A percentile compares a stretch with the other conserved stretches of the same genome.
These are phyloP conservation scores for Hyaloscypha hepaticicola DNA, from an alignment of 495 filamentous ascomycete genomes.

Conservation along the genomic window DNA sequence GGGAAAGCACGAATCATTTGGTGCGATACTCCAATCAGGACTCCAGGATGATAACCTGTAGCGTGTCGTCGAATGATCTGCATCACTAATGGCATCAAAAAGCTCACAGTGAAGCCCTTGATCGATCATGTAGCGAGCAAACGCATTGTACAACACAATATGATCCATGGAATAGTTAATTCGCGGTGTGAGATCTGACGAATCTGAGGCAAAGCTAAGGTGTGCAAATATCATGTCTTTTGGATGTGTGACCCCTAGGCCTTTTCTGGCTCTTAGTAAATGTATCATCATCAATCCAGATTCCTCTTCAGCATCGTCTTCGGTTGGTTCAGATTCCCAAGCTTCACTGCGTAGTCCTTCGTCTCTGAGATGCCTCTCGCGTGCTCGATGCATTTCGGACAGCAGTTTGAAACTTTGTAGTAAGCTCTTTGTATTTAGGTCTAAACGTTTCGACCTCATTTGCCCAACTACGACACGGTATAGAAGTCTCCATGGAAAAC, in stretches of 20 bases:
- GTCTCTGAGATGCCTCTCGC: not conserved
- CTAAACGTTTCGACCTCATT: too few relatives aligned
- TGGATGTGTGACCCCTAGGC: not conserved
- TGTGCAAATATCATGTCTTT: conserved; percentile 4
- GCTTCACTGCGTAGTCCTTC: not conserved
- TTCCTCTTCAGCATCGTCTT: not conserved
- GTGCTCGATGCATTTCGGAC: not conserved
- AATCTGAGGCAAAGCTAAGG: not conserved
- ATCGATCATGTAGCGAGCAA: not conserved
- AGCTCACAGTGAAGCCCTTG: not conserved
- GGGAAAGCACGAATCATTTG: not conserved
- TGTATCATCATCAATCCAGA: not conserved
- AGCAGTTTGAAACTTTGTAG: not conserved
- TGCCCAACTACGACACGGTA: not conserved
- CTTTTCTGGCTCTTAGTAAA: not conserved
- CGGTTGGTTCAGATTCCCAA: not conserved
- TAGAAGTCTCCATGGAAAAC: not conserved
- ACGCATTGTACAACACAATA: not conserved
- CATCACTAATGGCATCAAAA: not conserved
- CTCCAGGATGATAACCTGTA: not conserved
- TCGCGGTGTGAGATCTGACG: not conserved
- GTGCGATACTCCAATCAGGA: not conserved
- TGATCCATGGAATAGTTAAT: not conserved
- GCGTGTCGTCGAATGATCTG: not conserved
- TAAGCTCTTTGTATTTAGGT: too few relatives aligned